Evolutionary conservation across 306 rosid species (phyloP), one percentile per base, ranked within the genome.

Genomic region (Sesbania bispinosa): DNA sequence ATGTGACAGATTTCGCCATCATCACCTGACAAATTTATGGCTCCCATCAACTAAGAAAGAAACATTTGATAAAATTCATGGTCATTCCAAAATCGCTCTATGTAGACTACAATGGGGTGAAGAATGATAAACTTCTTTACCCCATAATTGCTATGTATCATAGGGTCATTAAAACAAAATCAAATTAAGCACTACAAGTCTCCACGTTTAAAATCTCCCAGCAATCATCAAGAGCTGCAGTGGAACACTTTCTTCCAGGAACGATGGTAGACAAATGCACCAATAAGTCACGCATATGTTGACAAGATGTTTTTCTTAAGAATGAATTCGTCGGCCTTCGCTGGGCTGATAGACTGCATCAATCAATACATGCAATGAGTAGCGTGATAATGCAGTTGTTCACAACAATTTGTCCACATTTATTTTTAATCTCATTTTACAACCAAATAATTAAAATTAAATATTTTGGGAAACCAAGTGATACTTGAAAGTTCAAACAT

Each of bases 241-340:
- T 21, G 19, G 53, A 43, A 64, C 59, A 15, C 76, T 19, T 10
- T 23, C 19, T 59, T 71, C 36, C 10, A 11, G 2, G 7, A 19
- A 16, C 19, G 63, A 75, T 67, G 71, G 64, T 47, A 41, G 50
- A 36, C 27, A 16, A 15, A 35, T 41, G 47, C 41, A 4, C 42
- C 15, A 1, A 55, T 11, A 29, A 59, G 54, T 68, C 82, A 88
- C 32, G 79, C 80, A 27, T 80, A 95, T 21, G 90, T 24, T 3
- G 88, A 82, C 50, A 92, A 77, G 35, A 95, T 81, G 67, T 95
- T 91, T 76, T 82, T 95, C 97, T 92, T 95, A 5, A 89, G 82
- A 26, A 86, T 86, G 76, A 95, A 80, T 64, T 95, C 97, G 51
- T 95, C 97, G 2, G 97, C 96, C 89, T 95, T 92, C 3, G 77